A percentile compares a stretch with the other conserved stretches of the same genome.
phyloP scores from a whole-genome alignment of 306 rosid genomes.

The Trichosanthes truncata region DNA sequence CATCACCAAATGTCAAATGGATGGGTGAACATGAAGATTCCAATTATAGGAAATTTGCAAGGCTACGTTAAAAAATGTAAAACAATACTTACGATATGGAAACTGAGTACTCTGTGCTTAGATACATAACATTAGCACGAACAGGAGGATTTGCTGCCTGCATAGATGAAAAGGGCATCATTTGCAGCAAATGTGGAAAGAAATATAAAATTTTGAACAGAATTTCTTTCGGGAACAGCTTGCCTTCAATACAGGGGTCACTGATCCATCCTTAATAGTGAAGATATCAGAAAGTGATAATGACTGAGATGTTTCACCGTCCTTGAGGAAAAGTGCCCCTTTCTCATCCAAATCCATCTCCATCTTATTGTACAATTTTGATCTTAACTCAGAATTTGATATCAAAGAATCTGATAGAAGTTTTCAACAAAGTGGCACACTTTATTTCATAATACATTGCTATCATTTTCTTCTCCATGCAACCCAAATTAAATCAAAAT shows the following conservation, averaged over 20 bases:
- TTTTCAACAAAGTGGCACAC: slow-evolving; percentile 5
- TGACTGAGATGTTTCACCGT: slow-evolving; percentile 87
- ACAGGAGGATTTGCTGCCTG: slow-evolving; percentile 92
- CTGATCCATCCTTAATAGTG: slow-evolving; percentile 59
- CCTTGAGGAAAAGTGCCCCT: slow-evolving; percentile 68
- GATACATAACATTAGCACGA: slow-evolving; percentile 78
- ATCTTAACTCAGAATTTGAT: slow-evolving; percentile 42
- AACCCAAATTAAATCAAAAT: neutral
- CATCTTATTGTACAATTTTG: slow-evolving; percentile 68
- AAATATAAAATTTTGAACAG: neutral
- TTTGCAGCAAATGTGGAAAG: slow-evolving; percentile 8
- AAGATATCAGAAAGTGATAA: slow-evolving; percentile 80
- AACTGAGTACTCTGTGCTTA: slow-evolving; percentile 56
- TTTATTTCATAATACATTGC: neutral
- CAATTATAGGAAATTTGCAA: neutral
- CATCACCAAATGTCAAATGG: neutral
- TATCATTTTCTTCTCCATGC: neutral
- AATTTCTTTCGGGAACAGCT: neutral
- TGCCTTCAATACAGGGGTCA: slow-evolving; percentile 72
- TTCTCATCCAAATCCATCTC: slow-evolving; percentile 64
- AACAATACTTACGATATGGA: slow-evolving; percentile 53
- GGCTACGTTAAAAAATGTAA: neutral
- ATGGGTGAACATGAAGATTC: neutral
- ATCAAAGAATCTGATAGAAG: slow-evolving; percentile 28
- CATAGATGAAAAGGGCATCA: slow-evolving; percentile 25